Evolutionary conservation across 441 rosid genomes (phyloP), one percentile per base, ranked within the genome.

Genomic region (Theobroma grandiflorum): DNA sequence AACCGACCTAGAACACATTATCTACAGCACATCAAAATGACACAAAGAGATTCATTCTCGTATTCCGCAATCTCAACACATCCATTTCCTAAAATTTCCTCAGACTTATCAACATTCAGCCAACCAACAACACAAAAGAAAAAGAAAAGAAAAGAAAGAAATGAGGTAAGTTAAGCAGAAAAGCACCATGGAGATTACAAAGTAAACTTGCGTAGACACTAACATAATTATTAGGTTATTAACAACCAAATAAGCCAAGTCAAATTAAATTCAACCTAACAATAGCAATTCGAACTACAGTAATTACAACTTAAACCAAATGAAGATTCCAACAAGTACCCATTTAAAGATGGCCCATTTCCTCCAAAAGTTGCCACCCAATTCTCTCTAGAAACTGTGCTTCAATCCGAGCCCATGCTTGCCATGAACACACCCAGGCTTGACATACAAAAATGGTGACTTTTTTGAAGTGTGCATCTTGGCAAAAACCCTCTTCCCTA

Each of bases 381-480:
- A 58, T 38, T 45, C 43, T 74, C 82, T 69, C 11, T 52, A 91
- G 35, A 63, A 81, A 79, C 87, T 83, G 86, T 88, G 81, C 80
- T 87, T 95, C 77, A 90, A 70, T 38, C 92, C 93, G 72, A 90
- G 81, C 40, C 93, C 92, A 81, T 86, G 87, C 89, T 93, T 95
- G 26, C 99, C 98, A 57, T 80, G 86, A 45, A 90, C 82, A 82
- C 89, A 85, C 2, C 94, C 97, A 42, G 89, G 86, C 80, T 88
- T 95, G 83, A 90, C 82, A 58, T 81, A 86, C 0, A 78, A 68
- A 71, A 82, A 79, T 16, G 90, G 91, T 67, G 84, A 79, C 85
- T 76, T 84, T 89, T 88, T 95, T 6, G 97, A 83, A 52, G 47
- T 76, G 40, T 67, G 72, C 84, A 88, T 89, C 87, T 89, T 95